A percentile compares a stretch with the other conserved stretches of the same genome.
Evolutionary conservation across 257 asterid species (phyloP).

Genomic region (Haberlea rhodopensis): DNA sequence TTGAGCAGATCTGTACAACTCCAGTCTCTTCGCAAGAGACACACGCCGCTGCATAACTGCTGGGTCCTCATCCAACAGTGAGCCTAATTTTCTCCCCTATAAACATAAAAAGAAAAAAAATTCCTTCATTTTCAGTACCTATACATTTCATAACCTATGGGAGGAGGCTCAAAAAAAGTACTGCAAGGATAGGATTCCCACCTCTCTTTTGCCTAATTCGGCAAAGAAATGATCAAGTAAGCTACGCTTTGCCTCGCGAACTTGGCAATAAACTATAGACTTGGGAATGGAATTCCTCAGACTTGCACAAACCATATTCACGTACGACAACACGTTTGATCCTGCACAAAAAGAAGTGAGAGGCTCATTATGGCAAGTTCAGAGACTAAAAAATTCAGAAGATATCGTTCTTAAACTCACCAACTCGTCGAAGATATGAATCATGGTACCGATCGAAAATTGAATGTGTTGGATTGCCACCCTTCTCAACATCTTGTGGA

Average conservation of each 20-base stretch:
- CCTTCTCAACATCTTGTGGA: slow-evolving; percentile 84
- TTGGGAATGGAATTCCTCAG: too few relatives aligned
- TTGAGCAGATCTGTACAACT: slow-evolving; percentile 68
- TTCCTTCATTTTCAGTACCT: background rate
- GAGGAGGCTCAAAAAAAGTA: background rate
- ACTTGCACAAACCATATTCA: slow-evolving; percentile 58
- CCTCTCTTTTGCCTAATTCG: slow-evolving; percentile 83
- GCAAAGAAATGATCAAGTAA: too few relatives aligned
- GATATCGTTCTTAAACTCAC: slow-evolving; percentile 32
- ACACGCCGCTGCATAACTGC: slow-evolving; percentile 61
- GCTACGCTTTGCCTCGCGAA: too few relatives aligned
- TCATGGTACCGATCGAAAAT: slow-evolving; percentile 70
- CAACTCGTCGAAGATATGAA: slow-evolving; percentile 66
- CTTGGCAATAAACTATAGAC: too few relatives aligned
- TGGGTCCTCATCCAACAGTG: slow-evolving; percentile 73
- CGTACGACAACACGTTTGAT: slow-evolving; percentile 65
- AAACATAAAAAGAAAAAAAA: background rate
- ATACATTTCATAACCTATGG: background rate
- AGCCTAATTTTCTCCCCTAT: slow-evolving; percentile 58
- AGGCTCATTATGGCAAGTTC: background rate
- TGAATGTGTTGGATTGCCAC: slow-evolving; percentile 79
- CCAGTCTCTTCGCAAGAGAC: slow-evolving; percentile 66
- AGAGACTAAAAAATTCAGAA: background rate
- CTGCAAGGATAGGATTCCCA: slow-evolving; percentile 12
- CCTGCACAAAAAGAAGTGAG: slow-evolving; percentile 34